Evolutionary conservation across 2,329 filamentous ascomycete genomes (phyloP).

Genomic region (Fusarium phyllophilum): DNA sequence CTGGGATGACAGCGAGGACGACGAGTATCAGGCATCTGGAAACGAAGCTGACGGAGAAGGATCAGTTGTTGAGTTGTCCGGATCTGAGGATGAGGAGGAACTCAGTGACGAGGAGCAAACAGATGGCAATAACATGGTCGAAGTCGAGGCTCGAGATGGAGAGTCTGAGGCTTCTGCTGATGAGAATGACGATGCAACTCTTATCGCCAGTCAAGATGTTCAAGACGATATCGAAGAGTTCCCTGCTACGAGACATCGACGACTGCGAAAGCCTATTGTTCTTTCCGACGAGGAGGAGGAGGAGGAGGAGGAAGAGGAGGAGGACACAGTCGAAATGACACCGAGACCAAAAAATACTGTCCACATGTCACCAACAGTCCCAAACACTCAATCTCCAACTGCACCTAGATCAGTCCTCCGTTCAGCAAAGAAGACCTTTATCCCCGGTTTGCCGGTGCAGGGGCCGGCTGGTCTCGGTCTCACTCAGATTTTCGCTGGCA

Average conservation of each 20-base stretch:
- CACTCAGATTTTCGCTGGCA: slow-evolving; percentile 91
- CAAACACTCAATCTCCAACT: slow-evolving; percentile 60
- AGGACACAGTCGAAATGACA: slow-evolving; percentile 58
- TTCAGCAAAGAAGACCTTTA: slow-evolving; percentile 75
- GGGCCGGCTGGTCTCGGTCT: slow-evolving; percentile 75
- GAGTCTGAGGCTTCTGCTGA: slow-evolving; percentile 46
- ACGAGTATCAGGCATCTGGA: slow-evolving; percentile 57
- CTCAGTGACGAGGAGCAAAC: slow-evolving; percentile 49
- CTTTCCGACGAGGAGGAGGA: slow-evolving; percentile 69
- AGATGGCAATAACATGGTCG: slow-evolving; percentile 47
- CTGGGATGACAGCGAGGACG: slow-evolving; percentile 68
- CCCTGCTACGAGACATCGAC: slow-evolving; percentile 56
- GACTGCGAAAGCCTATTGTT: slow-evolving; percentile 61
- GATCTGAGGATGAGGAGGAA: slow-evolving; percentile 55
- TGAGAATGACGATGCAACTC: slow-evolving; percentile 43
- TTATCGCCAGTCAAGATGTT: slow-evolving; percentile 53
- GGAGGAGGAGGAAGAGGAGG: slow-evolving; percentile 68
- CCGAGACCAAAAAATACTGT: slow-evolving; percentile 58
- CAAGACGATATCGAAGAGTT: slow-evolving; percentile 49
- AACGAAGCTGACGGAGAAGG: slow-evolving; percentile 53
- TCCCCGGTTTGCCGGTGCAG: slow-evolving; percentile 72
- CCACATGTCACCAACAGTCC: slow-evolving; percentile 55
- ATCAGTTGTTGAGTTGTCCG: slow-evolving; percentile 56
- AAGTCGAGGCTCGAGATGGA: slow-evolving; percentile 56
- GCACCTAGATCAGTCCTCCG: slow-evolving; percentile 72